Base-by-base conservation (phyloP, 1,284 basidiomycete species). In the Pseudozyma flocculosa region DNA sequence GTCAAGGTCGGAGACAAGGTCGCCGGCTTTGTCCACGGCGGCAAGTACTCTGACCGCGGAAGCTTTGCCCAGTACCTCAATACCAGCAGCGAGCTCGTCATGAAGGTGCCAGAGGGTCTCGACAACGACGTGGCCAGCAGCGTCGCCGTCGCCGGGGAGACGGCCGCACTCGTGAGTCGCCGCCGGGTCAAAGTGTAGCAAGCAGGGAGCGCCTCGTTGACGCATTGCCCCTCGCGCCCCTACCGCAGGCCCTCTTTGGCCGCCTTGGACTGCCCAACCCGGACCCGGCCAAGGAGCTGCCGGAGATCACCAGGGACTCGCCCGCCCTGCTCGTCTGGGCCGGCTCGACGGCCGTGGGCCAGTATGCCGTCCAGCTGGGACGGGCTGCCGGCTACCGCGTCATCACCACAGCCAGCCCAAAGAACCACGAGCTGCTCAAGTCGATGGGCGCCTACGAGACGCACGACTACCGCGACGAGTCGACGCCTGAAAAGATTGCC, bases 1-100 rank as follows among this genome's bases (percentile, higher is more conserved):
- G 48, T 85, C 68, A 75, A 79, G 42, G 80, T 82, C 34, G 85
- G 86, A 2, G 85, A 87, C 68, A 80, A 81, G 70, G 83, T 87
- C 14, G 81, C 80, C 4, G 82, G 81, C 11, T 78, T 80, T 47
- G 80, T 83, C 8, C 80, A 82, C 59, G 82, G 82, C 29, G 79
- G 79, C 34, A 54, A 74, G 48, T 71, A 54, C 43, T 44, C 61
- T 9, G 74, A 69, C 34, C 67, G 75, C 32, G 80, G 80, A 17
- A 70, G 69, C 47, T 73, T 80, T 68, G 74, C 70, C 36, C 61
- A 73, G 46, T 77, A 67, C 79, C 79, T 54, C 73, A 79, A 61
- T 37, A 68, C 69, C 26, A 47, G 62, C 40, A 61, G 70, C 21
- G 53, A 57, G n/a, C 32, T 60, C 2, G 59, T 75, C 15, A 54